Evolutionary conservation across 2,329 filamentous ascomycete species (phyloP), one percentile per base, ranked within the genome.

Genomic region (Penicillium italicum): DNA sequence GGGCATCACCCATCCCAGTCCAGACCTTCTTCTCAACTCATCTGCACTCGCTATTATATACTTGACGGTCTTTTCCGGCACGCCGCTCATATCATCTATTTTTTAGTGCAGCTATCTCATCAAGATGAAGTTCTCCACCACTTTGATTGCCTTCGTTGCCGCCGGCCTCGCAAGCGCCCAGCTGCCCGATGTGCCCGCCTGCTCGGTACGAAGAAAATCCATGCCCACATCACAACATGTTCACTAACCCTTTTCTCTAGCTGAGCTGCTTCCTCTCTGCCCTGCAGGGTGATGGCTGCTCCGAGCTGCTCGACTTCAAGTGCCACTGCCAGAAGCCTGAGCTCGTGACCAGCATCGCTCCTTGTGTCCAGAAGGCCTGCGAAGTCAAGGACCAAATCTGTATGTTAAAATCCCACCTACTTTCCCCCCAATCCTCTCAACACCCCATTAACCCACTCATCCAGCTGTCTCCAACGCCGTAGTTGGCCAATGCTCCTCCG

Each of bases 261-360:
- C 60, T 80, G 16, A 63, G 61, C 59, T 81, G 79, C 70, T 79
- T 81, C 66, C 38, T 79, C 53, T 58, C 49, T 14, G 71, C 76
- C 36, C 69, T 81, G 38, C 55, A 53, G 50, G 60, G 42, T 30
- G 77, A 80, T 61, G 78, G 78, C 56, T 81, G 79, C 72, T 60
- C 68, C n/a, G 16, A 53, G 14, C 63, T 80, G 33, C 74, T 71
- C 57, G 78, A 81, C 71, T 81, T 80, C 65, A 73, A 72, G 34
- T 80, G 77, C 67, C 77, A 80, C 69, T 80, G 78, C 70, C 64
- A 74, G 64, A 76, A 78, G 67, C 68, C 76, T 40, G 64, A 70
- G 34, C 73, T 81, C 42, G 65, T 79, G 44, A 51, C 61, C 41
- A 53, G 66, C 42, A 72, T 80, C 56, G 74, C 73, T 54, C 79